These are phyloP conservation scores for Termitomyces bulborhizus DNA, from an alignment of 768 basidiomycete genomes.

Conservation along the genomic window DNA sequence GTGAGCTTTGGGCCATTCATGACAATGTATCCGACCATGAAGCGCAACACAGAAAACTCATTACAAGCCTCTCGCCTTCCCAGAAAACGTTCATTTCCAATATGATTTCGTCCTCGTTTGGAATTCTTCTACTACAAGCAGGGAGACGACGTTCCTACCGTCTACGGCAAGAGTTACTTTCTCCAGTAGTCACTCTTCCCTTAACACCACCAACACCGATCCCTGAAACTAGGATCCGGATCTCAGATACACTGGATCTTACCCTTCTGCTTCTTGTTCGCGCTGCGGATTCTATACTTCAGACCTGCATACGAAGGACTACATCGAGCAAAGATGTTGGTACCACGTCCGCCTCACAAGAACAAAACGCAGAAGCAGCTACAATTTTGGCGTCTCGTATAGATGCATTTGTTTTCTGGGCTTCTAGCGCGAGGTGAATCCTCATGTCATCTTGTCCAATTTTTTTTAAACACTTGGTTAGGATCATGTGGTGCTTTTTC, in stretches of 20 bases:
- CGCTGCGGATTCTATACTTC: conserved; percentile 58
- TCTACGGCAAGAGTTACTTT: conserved; percentile 10
- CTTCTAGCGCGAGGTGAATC: conserved; percentile 63
- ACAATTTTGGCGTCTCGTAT: conserved; percentile 37
- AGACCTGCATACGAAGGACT: conserved; percentile 37
- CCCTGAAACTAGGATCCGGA: conserved; percentile 9
- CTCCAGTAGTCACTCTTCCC: background rate
- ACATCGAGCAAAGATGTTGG: conserved; percentile 9
- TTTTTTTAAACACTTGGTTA: conserved; percentile 21
- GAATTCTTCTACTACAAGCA: conserved; percentile 50
- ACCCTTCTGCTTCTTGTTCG: conserved; percentile 64
- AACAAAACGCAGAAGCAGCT: conserved; percentile 20
- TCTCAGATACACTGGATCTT: conserved; percentile 61
- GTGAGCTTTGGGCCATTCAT: conserved; percentile 32
- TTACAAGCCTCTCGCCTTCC: conserved; percentile 24
- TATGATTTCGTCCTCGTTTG: conserved; percentile 48
- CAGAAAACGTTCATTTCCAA: conserved; percentile 58
- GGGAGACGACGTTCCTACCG: conserved; percentile 31
- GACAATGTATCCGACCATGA: background rate
- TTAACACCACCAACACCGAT: conserved; percentile 5
- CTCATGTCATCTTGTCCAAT: background rate
- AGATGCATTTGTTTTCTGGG: conserved; percentile 74
- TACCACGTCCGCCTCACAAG: conserved; percentile 10
- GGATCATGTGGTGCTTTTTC: conserved; percentile 89
- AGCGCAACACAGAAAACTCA: conserved; percentile 1